Evolutionary conservation across 2,329 filamentous ascomycete genomes (phyloP), one percentile per base, ranked within the genome.

Genomic region (Botrytis fabae): DNA sequence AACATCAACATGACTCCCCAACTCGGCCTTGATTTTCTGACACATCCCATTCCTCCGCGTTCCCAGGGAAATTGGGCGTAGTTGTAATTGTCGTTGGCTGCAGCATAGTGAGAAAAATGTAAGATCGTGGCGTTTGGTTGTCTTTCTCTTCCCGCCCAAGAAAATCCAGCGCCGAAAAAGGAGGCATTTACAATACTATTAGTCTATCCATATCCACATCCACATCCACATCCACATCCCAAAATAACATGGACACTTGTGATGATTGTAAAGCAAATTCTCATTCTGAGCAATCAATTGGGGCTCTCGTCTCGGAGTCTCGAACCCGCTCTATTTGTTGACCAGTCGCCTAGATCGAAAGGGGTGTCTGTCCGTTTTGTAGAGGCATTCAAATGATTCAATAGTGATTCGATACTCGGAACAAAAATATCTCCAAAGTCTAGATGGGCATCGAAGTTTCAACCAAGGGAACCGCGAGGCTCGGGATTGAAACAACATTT

Each of bases 81-180:
- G 8, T 9, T 38, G 35, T 5, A 35, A 38, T 38, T 38, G 38
- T 38, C 7, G 38, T 38, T 44, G 42, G 12, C 4, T 44, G 42
- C 28, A 12, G 42, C 25, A 65, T 54, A 54, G 35, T 6, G 35
- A 35, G 46, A 35, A 54, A 54, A 54, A n/a, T 42, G 64, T 54
- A 68, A 68, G 64, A 42, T 68, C 8, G 35, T 68, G 64, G 64
- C 64, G 35, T 28, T 68, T 66, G 40, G 25, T 46, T 42, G 14
- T 68, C 25, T 35, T 54, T 66, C 38, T 48, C n/a, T 16, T 38
- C 22, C 35, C 5, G 5, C 12, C 25, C 60, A 62, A 42, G 48
- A 22, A 54, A 14, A n/a, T n/a, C 48, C 25, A 54, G 48, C 12
- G n/a, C 25, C 6, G 51, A 18, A 57, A 28, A 32, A 57, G 51